phyloP scores from a whole-genome alignment of 2,329 filamentous ascomycete genomes.

The Botryotinia narcissicola region DNA sequence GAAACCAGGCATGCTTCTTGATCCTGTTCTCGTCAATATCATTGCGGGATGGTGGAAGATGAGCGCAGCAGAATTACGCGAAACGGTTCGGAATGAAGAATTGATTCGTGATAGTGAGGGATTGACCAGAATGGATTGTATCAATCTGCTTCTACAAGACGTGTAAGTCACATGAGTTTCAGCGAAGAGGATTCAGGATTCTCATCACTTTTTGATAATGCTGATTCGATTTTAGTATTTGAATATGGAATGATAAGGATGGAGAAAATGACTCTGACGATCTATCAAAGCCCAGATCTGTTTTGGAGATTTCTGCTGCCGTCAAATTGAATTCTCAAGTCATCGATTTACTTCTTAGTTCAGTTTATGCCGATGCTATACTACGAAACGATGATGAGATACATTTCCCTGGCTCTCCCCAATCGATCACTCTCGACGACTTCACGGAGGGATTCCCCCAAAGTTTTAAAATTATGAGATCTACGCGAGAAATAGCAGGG shows the following conservation, averaged over 20 bases:
- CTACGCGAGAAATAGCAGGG: not conserved
- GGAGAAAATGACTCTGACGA: not conserved
- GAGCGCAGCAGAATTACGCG: not conserved
- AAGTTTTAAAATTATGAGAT: not conserved
- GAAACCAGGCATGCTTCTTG: not conserved
- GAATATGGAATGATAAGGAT: not conserved
- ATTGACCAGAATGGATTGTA: not conserved
- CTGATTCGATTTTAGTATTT: not conserved
- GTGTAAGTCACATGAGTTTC: not conserved
- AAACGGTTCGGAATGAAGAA: not conserved
- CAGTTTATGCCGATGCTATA: not conserved
- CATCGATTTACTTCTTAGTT: not conserved
- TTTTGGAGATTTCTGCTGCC: not conserved
- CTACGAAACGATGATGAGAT: rapidly evolving
- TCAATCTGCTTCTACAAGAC: not conserved
- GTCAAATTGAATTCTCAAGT: not conserved
- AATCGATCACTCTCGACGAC: not conserved
- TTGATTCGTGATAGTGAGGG: not conserved
- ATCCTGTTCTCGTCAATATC: not conserved
- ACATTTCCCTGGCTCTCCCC: no score
- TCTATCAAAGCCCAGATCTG: not conserved
- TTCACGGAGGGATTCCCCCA: not conserved
- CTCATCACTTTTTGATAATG: not conserved
- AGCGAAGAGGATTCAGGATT: not conserved
- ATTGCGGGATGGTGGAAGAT: not conserved